These are phyloP conservation scores for Phyllosticta citriasiana DNA, from an alignment of 2,329 filamentous ascomycete genomes.

Conservation along the genomic window DNA sequence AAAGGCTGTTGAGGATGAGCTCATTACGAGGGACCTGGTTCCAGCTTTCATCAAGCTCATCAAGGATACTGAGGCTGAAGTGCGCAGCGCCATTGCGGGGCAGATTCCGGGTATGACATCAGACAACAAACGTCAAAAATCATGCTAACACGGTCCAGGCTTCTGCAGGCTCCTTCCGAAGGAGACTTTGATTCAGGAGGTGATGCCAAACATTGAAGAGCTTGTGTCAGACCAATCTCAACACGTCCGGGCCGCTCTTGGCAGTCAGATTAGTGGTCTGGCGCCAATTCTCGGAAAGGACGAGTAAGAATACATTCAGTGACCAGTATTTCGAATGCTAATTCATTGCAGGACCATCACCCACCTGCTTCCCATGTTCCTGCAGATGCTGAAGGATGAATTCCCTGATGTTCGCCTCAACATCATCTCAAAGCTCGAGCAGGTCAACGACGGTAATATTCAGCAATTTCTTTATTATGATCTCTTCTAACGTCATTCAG, in stretches of 20 bases:
- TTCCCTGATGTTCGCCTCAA: constrained; percentile 96
- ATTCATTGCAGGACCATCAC: constrained; percentile 64
- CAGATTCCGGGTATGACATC: constrained; percentile 67
- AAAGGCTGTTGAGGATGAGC: constrained; percentile 95
- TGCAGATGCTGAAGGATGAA: constrained; percentile 99
- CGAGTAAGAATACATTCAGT: constrained; percentile 55
- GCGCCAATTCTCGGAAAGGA: constrained; percentile 96
- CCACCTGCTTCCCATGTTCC: constrained; percentile 95
- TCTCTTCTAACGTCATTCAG: constrained; percentile 34
- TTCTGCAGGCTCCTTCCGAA: constrained; percentile 88
- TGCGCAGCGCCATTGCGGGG: constrained; percentile 90
- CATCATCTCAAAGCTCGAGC: constrained; percentile 98
- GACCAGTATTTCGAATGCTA: constrained; percentile 9
- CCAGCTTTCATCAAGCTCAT: constrained; percentile 95
- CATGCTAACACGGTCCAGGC: constrained; percentile 42
- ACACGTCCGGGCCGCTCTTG: constrained; percentile 89
- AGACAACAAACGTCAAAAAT: constrained; percentile 4
- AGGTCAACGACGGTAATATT: constrained; percentile 82
- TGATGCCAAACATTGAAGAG: constrained; percentile 94
- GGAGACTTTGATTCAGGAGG: constrained; percentile 80
- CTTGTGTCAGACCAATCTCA: constrained; percentile 93
- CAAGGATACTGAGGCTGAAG: constrained; percentile 96
- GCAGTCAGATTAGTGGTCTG: constrained; percentile 92
- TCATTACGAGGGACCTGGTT: constrained; percentile 85
- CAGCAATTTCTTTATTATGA: not conserved